Evolutionary conservation across 805 yeast genomes (phyloP).

Genomic region (Candida andamanensis): DNA sequence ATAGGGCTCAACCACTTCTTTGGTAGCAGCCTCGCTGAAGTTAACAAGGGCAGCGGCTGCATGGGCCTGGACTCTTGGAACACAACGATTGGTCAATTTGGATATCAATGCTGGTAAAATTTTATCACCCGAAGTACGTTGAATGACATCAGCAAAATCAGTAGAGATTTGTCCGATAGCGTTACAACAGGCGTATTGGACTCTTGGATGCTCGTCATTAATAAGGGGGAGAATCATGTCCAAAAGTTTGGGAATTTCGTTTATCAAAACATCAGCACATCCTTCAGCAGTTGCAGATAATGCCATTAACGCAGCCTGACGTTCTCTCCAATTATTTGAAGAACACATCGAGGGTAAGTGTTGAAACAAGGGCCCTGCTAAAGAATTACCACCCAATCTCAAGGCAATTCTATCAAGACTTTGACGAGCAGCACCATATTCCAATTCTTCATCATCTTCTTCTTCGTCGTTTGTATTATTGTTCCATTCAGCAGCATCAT

Average conservation of each 20-base stretch:
- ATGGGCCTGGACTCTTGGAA: constrained; percentile 93
- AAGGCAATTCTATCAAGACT: constrained; percentile 88
- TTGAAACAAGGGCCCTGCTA: constrained; percentile 84
- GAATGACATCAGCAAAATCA: constrained; percentile 88
- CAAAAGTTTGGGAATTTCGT: constrained; percentile 74
- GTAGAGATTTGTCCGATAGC: constrained; percentile 96
- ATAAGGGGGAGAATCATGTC: constrained; percentile 84
- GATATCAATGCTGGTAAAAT: constrained; percentile 86
- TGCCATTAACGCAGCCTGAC: constrained; percentile 97
- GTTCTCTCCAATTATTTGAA: constrained; percentile 82
- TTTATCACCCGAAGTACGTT: constrained; percentile 70
- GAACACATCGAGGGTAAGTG: constrained; percentile 78
- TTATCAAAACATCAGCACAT: constrained; percentile 79
- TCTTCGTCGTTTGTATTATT: constrained; percentile 73
- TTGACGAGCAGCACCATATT: constrained; percentile 89
- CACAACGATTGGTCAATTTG: constrained; percentile 65
- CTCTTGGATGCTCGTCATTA: constrained; percentile 85
- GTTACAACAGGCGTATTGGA: constrained; percentile 95
- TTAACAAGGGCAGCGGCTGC: constrained; percentile 98
- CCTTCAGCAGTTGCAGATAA: constrained; percentile 97
- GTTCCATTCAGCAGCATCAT: constrained; percentile 85
- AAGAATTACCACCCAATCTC: constrained; percentile 72
- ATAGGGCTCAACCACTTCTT: constrained; percentile 87
- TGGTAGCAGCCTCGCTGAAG: constrained; percentile 86
- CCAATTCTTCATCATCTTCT: constrained; percentile 74